Base-by-base conservation (phyloP, 495 filamentous ascomycete genomes). In the Tuber indicum region DNA sequence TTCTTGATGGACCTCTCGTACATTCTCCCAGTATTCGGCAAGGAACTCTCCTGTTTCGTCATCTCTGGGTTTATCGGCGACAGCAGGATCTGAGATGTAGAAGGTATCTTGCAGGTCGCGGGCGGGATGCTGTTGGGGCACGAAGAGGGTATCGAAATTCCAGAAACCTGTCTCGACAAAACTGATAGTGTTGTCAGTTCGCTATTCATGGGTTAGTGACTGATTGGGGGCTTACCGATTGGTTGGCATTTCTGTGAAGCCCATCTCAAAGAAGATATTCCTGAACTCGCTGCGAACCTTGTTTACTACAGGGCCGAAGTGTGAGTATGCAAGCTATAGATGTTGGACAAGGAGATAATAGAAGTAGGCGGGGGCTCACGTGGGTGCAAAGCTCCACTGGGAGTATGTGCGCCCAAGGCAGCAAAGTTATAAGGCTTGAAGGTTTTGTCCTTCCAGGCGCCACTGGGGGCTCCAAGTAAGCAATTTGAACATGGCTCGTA, bases 371-470 rank as follows among this genome's bases (percentile, higher is more conserved):
- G 45, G 19, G 21, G 71, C 84, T 52, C 77, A 86, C 85, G 87
- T 3, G 96, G 96, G 86, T 98, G 95, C 77, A 99, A 86, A 39
- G 96, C 93, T 71, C 95, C 95, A n/a, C 91, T 87, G 42, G 89
- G 87, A 74, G 94, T 91, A 52, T 89, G 87, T 10, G 93, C 91
- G 76, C 96, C 96, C 77, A 94, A 89, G 26, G 96, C 91, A 76
- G 93, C 94, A 88, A 98, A 98, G 87, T 98, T 99, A 87, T 98
- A 98, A 46, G 94, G 92, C 87, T 99, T 98, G 86, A 98, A 94
- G 44, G 90, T 88, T 16, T 91, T 92, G 46, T 90, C 92, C 87
- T 97, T 94, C 92, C 92, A 94, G 7, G 88, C 85, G 36, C 92
- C 92, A 78, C 89, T 91, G 72, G 41, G 75, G 39, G 32, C 58